Evolutionary conservation across 257 asterid species (phyloP), one percentile per base, ranked within the genome.

Genomic region (Osmanthus fragrans): DNA sequence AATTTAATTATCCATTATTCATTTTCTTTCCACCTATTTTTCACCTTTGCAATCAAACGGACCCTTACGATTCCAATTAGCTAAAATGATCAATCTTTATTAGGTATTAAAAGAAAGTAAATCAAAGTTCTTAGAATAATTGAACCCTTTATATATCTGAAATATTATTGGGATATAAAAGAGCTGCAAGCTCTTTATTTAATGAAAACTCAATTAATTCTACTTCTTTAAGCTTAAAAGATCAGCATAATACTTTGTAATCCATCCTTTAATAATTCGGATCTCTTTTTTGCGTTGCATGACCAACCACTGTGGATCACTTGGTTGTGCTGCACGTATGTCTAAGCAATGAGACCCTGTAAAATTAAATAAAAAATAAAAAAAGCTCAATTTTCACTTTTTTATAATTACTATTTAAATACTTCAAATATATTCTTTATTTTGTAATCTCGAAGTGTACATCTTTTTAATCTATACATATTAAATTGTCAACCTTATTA

Each of bases 311-410:
- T 74, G 65, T 32, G 97, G 97, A 80, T 91, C 97, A 19, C 63
- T 81, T 82, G 81, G 51, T 0, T 4, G 3, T 15, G 85, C 81
- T 9, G 32, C 7, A 11, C 70, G 49, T 69, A 91, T 80, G 81
- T 93, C 96, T 77, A 91, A 66, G 76, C 94, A 89, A 84, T 90
- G 94, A 4, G 97, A 91, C 7, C 96, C 94, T 89, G 77, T 73
- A 78, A 23, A 51, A 19, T 51, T 15, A 18, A 51, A 18, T 10
- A 12, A 45, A 45, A 45, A 51, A 18, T 10, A 12, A 45, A 45
- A 51, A 15, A 51, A 16, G 25, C 63, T 51, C 63, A 51, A 51
- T 18, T 51, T 51, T 51, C 60, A 51, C 60, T 51, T 51, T 16
- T 18, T 1, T 4, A 2, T 19, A 51, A 51, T 18, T 9, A 1